These are phyloP conservation scores for Xylaria arbuscula DNA, from an alignment of 2,329 filamentous ascomycete species.

Conservation along the genomic window DNA sequence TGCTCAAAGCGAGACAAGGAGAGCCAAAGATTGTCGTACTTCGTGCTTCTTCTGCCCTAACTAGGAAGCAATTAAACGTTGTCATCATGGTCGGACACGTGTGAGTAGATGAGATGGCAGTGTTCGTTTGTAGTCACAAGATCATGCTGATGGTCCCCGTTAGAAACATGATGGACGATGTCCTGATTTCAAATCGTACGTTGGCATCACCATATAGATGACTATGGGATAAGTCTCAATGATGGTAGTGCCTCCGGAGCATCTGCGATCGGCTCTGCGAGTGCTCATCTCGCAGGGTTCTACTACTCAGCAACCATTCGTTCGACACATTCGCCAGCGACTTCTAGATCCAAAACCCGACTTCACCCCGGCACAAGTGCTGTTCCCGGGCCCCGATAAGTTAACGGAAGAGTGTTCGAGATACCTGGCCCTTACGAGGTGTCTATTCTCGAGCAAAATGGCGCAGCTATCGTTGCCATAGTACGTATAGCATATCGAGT, in stretches of 20 bases:
- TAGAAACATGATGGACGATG: conserved; percentile 57
- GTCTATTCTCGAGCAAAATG: conserved; percentile 54
- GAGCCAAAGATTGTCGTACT: too few species aligned
- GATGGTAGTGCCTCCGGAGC: conserved; percentile 48
- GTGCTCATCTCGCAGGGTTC: conserved; percentile 50
- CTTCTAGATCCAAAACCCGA: conserved; percentile 44
- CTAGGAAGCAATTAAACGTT: neutral
- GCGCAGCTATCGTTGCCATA: conserved; percentile 48
- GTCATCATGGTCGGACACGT: conserved; percentile 45
- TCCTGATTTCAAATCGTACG: conserved; percentile 53
- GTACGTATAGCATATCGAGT: conserved; percentile 38
- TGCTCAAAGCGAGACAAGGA: neutral
- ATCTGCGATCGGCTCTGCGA: conserved; percentile 52
- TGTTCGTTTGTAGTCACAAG: neutral
- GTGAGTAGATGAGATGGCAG: conserved; percentile 34
- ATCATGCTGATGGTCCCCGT: neutral
- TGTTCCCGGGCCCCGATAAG: conserved; percentile 45
- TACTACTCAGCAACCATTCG: conserved; percentile 48
- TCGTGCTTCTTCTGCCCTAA: neutral
- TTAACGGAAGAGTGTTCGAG: conserved; percentile 43
- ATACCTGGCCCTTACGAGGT: conserved; percentile 51
- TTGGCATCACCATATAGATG: neutral
- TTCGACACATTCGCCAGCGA: conserved; percentile 49
- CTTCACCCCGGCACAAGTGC: conserved; percentile 36
- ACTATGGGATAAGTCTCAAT: conserved; percentile 1